These are phyloP conservation scores for Aspergillus ustus DNA, from an alignment of 2,329 filamentous ascomycete species.

Conservation along the genomic window DNA sequence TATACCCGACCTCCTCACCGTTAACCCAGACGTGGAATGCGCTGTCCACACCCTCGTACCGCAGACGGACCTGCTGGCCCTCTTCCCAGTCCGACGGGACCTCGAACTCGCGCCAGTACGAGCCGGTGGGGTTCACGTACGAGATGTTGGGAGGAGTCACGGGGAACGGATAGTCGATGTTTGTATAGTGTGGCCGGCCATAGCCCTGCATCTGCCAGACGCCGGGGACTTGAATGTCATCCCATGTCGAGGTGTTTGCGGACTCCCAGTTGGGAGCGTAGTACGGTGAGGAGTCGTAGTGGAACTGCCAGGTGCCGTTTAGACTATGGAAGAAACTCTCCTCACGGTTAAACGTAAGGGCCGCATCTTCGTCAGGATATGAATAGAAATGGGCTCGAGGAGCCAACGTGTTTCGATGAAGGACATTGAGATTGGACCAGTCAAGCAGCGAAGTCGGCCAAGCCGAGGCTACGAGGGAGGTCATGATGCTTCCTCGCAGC, in stretches of 20 bases:
- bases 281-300: conserved; percentile 17
- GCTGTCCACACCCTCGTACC: conserved; percentile 74
- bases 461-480: conserved; percentile 3
- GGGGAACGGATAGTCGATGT: conserved; percentile 68
- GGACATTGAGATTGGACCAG: conserved; percentile 14
- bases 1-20: conserved; percentile 66
- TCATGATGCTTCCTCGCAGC: not conserved
- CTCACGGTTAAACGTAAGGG: conserved; percentile 8
- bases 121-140: conserved; percentile 67
- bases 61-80: conserved; percentile 61
- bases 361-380: conserved; percentile 7
- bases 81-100: conserved; percentile 55
- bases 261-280: conserved; percentile 22
- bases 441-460: conserved; percentile 7
- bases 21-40: conserved; percentile 74
- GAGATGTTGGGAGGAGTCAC: conserved; percentile 67
- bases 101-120: conserved; percentile 61
- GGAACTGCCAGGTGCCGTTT: conserved; percentile 29
- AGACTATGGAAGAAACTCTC: conserved; percentile 15
- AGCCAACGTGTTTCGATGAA: conserved; percentile 17
- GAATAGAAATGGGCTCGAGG: conserved; percentile 16
- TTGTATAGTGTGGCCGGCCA: conserved; percentile 71
- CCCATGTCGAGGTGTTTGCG: conserved; percentile 6
- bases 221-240: conserved; percentile 62
- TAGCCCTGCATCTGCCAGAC: conserved; percentile 74